Conservation (phyloP, 495 filamentous ascomycete genomes). For the Penicillium cinerascens region DNA sequence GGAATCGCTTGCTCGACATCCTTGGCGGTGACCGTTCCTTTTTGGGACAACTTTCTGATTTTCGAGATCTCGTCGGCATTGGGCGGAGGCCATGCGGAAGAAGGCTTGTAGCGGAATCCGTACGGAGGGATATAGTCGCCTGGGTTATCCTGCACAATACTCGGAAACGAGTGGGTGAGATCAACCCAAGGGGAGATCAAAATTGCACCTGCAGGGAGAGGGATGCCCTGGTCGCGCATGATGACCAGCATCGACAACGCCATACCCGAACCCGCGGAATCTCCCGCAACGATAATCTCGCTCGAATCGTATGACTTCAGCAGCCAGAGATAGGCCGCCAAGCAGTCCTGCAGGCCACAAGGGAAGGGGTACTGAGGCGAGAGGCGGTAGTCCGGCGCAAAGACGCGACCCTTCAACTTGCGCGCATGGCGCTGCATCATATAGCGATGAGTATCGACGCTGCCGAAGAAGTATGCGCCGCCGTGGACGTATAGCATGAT, state of each 20-base stretch:
- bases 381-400: conserved; percentile 85
- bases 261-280: conserved; percentile 91
- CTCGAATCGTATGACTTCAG: conserved; percentile 67
- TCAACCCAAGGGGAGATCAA: conserved; percentile 93
- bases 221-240: conserved; percentile 74
- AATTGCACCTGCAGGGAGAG: conserved; percentile 83
- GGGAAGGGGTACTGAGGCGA: conserved; percentile 95
- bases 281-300: conserved; percentile 80
- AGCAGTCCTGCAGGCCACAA: conserved; percentile 81
- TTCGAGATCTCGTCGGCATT: conserved; percentile 64
- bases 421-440: conserved; percentile 93
- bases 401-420: conserved; percentile 82
- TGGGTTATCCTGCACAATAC: conserved; percentile 66
- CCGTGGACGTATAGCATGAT: conserved; percentile 95
- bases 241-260: conserved; percentile 74
- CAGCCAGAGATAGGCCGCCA: conserved; percentile 82
- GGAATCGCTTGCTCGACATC: conserved; percentile 16
- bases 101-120: conserved; percentile 84
- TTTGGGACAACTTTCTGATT: conserved; percentile 33
- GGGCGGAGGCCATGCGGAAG: conserved; percentile 84
- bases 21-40: conserved; percentile 32
- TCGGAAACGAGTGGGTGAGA: conserved; percentile 90
- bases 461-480: conserved; percentile 82
- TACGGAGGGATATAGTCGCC: conserved; percentile 82
- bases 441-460: conserved; percentile 91